Percentiles rank a stretch among this genome's conserved stretches.
These are phyloP conservation scores for Funneliformis caledonium DNA, from an alignment of 371 early-diverging fungal species.

Conservation along the genomic window DNA sequence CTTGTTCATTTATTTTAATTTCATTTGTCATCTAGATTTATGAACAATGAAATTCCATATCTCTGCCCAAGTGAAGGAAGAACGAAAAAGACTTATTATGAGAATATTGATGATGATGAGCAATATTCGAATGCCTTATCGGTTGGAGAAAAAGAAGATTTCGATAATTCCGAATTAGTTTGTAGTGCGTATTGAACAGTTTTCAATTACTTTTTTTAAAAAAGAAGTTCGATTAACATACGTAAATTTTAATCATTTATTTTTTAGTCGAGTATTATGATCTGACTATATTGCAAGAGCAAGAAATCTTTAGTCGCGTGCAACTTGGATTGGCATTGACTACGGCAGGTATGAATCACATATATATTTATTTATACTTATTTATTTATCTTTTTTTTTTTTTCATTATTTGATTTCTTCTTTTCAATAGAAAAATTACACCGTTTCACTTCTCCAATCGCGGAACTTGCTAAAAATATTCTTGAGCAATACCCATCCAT, in stretches of 20 bases:
- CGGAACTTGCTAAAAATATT: conserved; percentile 26
- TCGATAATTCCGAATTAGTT: conserved; percentile 39
- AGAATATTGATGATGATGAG: background rate
- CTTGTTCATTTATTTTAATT: background rate
- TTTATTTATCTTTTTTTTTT: background rate
- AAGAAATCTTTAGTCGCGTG: conserved; percentile 40
- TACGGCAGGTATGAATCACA: conserved; percentile 29
- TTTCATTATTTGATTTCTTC: background rate
- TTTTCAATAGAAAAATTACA: conserved; percentile 38
- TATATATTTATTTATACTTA: background rate
- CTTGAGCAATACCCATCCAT: conserved; percentile 16
- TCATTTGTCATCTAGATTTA: conserved; percentile 32
- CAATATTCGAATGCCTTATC: background rate
- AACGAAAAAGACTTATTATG: conserved; percentile 3
- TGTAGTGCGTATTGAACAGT: conserved; percentile 25
- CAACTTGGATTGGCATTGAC: conserved; percentile 39
- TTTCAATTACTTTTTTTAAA: background rate
- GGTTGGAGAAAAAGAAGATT: conserved; percentile 23
- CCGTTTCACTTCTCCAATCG: conserved; percentile 23
- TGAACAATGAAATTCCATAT: conserved; percentile 40
- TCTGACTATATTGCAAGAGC: conserved; percentile 29
- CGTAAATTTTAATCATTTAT: background rate
- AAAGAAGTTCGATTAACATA: background rate
- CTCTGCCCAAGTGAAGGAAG: background rate
- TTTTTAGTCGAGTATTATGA: conserved; percentile 38